Evolutionary conservation across 2,329 filamentous ascomycete genomes (phyloP), one percentile per base, ranked within the genome.

Genomic region (Magnaporthiopsis incrustans): DNA sequence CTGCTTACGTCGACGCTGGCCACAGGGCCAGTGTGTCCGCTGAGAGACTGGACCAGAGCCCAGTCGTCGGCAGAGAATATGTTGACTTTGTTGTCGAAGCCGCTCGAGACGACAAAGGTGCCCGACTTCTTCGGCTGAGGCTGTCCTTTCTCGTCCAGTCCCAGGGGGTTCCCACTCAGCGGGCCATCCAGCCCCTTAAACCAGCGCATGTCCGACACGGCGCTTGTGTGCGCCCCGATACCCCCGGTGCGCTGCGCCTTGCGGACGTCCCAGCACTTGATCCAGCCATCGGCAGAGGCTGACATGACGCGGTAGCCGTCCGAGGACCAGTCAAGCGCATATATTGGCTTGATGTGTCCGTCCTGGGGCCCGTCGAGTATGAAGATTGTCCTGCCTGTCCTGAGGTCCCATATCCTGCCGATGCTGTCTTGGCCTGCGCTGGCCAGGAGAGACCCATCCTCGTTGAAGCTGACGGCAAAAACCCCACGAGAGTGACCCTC

Each of bases 61-160:
- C 95, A 99, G 77, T 99, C 94, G 74, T 99, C 95, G 2, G 92
- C 92, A 8, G 92, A 97, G 77, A 96, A 98, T 69, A 99, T 84
- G 73, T 97, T 97, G 76, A 99, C 89, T 70, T 92, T 94, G 74
- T 90, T 92, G 78, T 99, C 95, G 72, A 98, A 98, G 0, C 95
- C 95, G 69, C 89, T 87, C 3, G 88, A 92, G 3, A 97, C 89
- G 69, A 99, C 89, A 76, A 97, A 97, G 0, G 93, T 96, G 60
- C 93, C 91, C 0, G 91, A 89, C 73, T 92, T 96, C 78, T 92
- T 94, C 14, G 93, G 93, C 60, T 85, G 73, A 66, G 79, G 82
- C 30, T 77, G 82, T n/a, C 87, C 89, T 69, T 89, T 87, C 22
- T 88, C 86, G 65, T 89, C 85, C 5, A 83, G 73, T 1, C 83